Base-by-base conservation (phyloP, 2,329 filamentous ascomycete genomes). In the Bipolaris gigantea region DNA sequence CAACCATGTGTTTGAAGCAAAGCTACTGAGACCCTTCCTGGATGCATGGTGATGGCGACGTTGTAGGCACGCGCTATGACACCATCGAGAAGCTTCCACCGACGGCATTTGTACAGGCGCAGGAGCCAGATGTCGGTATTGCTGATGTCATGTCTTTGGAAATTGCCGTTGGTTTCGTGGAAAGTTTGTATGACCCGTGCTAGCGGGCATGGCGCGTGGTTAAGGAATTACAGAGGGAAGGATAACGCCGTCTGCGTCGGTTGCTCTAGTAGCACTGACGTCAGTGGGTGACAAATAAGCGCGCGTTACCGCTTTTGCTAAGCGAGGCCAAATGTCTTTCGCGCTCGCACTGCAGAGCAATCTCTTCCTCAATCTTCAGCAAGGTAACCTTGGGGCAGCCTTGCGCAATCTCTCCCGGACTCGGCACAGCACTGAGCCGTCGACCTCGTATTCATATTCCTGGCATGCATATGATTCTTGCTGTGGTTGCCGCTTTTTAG, bases 401-500 rank as follows among this genome's bases (percentile, higher is more conserved):
- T 35, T 40, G 38, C 39, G 43, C 48, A 32, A 47, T 36, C 46
- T 39, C 36, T 48, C 15, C 38, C 44, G 45, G 38, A 27, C 36
- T 40, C 39, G 41, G 25, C 33, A 39, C 43, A 43, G 38, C 33
- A 9, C 18, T 19, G 27, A 39, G 35, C 35, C 19, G 19, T 15
- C 16, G 34, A 36, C 9, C 38, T 32, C 13, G 33, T 32, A 33
- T 40, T 32, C 13, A 27, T 32, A 33, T 40, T 9, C 6, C 10
- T 33, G 19, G 42, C 16, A 55, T 32, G 19, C n/a, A n/a, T n/a
- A n/a, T n/a, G n/a, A n/a, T n/a, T n/a, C n/a, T n/a, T 43, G 34
- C 42, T 36, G 41, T 36, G 11, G 32, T 35, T 45, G 43, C 56
- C 50, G 48, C 51, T 48, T 34, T 57, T 56, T 62, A 62, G 54